phyloP scores from a whole-genome alignment of 1,139 yeast species.

The Geotrichum bryndzae region DNA sequence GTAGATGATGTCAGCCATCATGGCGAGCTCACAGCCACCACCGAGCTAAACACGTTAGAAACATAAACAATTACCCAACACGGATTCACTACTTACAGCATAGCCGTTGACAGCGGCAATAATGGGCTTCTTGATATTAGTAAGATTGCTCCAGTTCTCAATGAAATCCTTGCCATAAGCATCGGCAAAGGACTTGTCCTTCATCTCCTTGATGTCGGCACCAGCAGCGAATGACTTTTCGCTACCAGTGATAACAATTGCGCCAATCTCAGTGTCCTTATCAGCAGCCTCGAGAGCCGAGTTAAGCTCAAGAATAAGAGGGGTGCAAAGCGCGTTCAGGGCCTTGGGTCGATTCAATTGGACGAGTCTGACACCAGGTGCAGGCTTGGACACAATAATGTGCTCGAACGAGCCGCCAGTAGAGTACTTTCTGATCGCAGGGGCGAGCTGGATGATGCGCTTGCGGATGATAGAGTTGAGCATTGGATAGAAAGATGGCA shows the following conservation, averaged over 20 bases:
- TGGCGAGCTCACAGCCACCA: slow-evolving; percentile 51
- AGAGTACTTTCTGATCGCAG: slow-evolving; percentile 11
- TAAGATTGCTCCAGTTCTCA: slow-evolving; percentile 37
- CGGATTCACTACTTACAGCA: slow-evolving; percentile 28
- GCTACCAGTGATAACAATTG: slow-evolving; percentile 45
- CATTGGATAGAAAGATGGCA: background rate
- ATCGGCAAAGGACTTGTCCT: slow-evolving; percentile 36
- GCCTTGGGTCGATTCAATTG: slow-evolving; percentile 60
- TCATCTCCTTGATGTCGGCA: slow-evolving; percentile 50
- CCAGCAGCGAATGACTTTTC: slow-evolving; percentile 47
- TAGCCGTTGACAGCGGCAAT: slow-evolving; percentile 50
- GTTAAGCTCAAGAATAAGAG: slow-evolving; percentile 41
- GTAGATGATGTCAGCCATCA: slow-evolving; percentile 47
- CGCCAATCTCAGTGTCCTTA: slow-evolving; percentile 39
- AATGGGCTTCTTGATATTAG: slow-evolving; percentile 40
- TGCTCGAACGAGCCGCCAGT: slow-evolving; percentile 36
- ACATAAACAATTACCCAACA: background rate
- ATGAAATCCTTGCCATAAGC: slow-evolving; percentile 37
- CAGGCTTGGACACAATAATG: slow-evolving; percentile 39
- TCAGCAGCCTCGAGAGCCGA: slow-evolving; percentile 40
- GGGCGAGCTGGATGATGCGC: background rate
- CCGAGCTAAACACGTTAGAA: slow-evolving; percentile 33
- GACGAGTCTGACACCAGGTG: slow-evolving; percentile 42
- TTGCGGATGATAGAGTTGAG: slow-evolving; percentile 1
- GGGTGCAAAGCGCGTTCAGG: slow-evolving; percentile 57